Evolutionary conservation across 2,329 filamentous ascomycete species (phyloP), one percentile per base, ranked within the genome.

Genomic region (Colletotrichum musae): DNA sequence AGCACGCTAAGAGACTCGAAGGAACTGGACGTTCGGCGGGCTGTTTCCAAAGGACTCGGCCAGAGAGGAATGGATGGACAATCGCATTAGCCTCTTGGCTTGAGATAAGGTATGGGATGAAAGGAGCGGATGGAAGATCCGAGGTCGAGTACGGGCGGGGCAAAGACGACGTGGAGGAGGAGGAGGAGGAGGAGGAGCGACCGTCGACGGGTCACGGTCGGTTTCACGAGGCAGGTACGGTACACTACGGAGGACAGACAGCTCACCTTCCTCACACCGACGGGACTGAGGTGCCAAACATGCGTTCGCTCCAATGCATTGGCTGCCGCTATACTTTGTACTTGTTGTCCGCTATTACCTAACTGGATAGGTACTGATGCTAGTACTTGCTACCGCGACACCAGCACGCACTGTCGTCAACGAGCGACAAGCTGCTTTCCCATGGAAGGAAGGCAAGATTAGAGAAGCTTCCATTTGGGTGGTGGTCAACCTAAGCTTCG

Each of bases 401-500:
- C 32, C 32, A 36, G 32, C 10, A 6, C 32, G 32, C 10, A 6
- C 32, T 6, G 32, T 10, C 32, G 32, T 36, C 32, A 36, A 36
- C 32, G 32, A 36, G 32, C 32, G 32, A 36, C 32, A 36, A 36
- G 32, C 9, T 36, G 32, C 32, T 36, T 10, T 7, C 32, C 32
- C 32, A 3, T 24, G 21, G 21, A 12, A 48, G 63, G 26, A 47
- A 54, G 56, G 21, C n/a, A 54, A 48, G 47, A 39, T 45, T 13
- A 18, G 39, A 26, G 21, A 53, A 52, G 52, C 26, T 61, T 61
- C 28, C 64, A 21, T 28, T n/a, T 47, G 41, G 48, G 63, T 58
- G 50, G 64, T 54, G 50, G 59, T 54, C 26, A 47, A 54, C 59
- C 59, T 54, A 54, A 53, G 50, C 59, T 54, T 54, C 59, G 58